Conservation (phyloP, 2,329 filamentous ascomycete genomes). For the Septoria linicola region DNA sequence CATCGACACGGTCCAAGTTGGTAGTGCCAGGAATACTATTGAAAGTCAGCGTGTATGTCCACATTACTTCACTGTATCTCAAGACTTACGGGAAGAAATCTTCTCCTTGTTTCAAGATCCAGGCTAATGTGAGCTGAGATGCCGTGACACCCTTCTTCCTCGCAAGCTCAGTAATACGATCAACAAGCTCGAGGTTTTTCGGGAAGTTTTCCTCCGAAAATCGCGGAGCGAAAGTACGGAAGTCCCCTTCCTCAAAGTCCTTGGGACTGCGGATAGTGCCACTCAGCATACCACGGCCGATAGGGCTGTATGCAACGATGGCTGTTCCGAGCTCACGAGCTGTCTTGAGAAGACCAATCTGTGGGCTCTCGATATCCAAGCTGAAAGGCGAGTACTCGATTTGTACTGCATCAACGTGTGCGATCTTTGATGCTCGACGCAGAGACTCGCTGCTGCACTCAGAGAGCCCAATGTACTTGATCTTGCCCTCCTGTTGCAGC, state of each 20-base stretch:
- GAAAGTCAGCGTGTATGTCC: background rate
- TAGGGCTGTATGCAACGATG: constrained; percentile 59
- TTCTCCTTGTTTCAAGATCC: constrained; percentile 58
- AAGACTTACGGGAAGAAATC: constrained; percentile 53
- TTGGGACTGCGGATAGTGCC: constrained; percentile 48
- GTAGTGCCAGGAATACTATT: constrained; percentile 52
- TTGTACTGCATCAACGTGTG: constrained; percentile 53
- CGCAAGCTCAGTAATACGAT: constrained; percentile 52
- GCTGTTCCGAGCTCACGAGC: constrained; percentile 60
- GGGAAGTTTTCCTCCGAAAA: constrained; percentile 55
- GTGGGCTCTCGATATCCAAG: constrained; percentile 58
- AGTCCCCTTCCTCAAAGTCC: constrained; percentile 53
- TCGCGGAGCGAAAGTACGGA: constrained; percentile 49
- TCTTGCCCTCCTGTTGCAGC: constrained; percentile 55
- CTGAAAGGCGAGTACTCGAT: constrained; percentile 53
- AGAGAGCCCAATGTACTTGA: constrained; percentile 57
- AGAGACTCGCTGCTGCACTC: constrained; percentile 53
- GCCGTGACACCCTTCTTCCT: constrained; percentile 56
- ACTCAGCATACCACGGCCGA: constrained; percentile 60
- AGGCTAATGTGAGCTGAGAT: constrained; percentile 61
- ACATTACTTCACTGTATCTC: background rate
- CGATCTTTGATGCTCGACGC: constrained; percentile 52
- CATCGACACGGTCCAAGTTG: constrained; percentile 46
- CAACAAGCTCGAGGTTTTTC: constrained; percentile 57
- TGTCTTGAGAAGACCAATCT: constrained; percentile 53